Percentiles rank a stretch among this genome's conserved stretches.
phyloP scores from a whole-genome alignment of 768 basidiomycete genomes.

The Boletus pseudo-olivaceus region DNA sequence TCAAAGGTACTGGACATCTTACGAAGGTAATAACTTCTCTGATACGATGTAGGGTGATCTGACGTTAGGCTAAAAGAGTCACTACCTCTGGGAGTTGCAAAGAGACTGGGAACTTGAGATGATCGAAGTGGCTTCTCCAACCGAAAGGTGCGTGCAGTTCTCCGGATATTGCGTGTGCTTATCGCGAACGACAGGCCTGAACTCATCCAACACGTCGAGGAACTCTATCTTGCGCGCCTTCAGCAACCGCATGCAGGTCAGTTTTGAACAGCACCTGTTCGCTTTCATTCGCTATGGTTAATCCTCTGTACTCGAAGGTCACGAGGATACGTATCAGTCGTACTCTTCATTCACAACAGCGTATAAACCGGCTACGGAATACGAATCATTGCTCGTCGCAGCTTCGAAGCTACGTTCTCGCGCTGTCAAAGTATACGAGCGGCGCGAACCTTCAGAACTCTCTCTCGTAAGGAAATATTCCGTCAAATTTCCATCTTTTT shows the following conservation, averaged over 20 bases:
- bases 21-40: constrained; percentile 46
- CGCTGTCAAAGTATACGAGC: constrained; percentile 57
- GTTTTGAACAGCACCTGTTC: constrained; percentile 3
- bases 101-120: constrained; percentile 72
- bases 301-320: constrained; percentile 42
- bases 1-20: constrained; percentile 58
- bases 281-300: not conserved
- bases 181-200: constrained; percentile 32
- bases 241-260: constrained; percentile 73
- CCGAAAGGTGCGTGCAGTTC: constrained; percentile 42
- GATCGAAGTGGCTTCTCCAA: constrained; percentile 45
- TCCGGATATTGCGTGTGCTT: not conserved
- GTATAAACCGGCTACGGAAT: constrained; percentile 67
- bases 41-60: constrained; percentile 8
- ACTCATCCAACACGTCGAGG: constrained; percentile 51
- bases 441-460: constrained; percentile 60
- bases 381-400: constrained; percentile 70
- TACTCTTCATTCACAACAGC: constrained; percentile 90
- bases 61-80: constrained; percentile 46
- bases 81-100: constrained; percentile 65
- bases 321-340: constrained; percentile 76
- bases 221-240: constrained; percentile 62
- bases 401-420: constrained; percentile 71
- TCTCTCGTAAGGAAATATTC: constrained; percentile 46
- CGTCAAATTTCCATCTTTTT: not conserved